Percentiles rank a stretch among this genome's conserved stretches.
phyloP scores from a whole-genome alignment of 495 filamentous ascomycete species.

The Apiosordaria backusii region DNA sequence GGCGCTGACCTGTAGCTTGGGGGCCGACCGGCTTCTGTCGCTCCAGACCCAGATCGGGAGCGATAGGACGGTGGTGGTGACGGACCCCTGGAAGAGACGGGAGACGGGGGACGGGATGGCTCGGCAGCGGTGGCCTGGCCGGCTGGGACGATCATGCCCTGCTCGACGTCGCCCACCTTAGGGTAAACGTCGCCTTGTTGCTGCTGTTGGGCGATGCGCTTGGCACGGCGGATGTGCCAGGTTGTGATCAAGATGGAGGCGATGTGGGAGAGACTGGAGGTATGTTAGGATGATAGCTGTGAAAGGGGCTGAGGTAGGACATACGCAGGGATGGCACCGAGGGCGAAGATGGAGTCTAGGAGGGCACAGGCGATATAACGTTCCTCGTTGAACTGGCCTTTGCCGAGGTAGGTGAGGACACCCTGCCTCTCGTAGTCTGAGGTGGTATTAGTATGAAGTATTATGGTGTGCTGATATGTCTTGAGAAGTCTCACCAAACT shows the following conservation, averaged over 20 bases:
- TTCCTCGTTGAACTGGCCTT: not conserved
- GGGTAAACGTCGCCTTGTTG: conserved; percentile 14
- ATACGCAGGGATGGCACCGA: not conserved
- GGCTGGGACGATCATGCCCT: not conserved
- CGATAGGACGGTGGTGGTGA: conserved; percentile 9
- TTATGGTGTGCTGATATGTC: not conserved
- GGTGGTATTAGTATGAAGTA: not conserved
- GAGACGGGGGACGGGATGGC: not conserved
- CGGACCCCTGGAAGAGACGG: not conserved
- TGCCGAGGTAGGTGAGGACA: conserved; percentile 3
- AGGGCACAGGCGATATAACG: not conserved
- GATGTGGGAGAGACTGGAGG: conserved; percentile 12
- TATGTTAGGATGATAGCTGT: not conserved
- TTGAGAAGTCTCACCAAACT: not conserved
- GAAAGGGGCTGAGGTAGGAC: not conserved
- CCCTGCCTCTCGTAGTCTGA: conserved; percentile 5
- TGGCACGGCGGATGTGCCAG: conserved; percentile 59
- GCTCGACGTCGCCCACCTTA: conserved; percentile 2
- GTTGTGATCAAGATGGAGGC: conserved; percentile 49
- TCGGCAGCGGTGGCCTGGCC: not conserved
- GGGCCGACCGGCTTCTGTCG: not conserved
- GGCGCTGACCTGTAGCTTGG: conserved; percentile 8
- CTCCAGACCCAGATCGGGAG: not conserved
- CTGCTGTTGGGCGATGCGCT: conserved; percentile 21
- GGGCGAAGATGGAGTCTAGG: not conserved